phyloP scores from a whole-genome alignment of 257 asterid species.

The Primulina huaijiensis region DNA sequence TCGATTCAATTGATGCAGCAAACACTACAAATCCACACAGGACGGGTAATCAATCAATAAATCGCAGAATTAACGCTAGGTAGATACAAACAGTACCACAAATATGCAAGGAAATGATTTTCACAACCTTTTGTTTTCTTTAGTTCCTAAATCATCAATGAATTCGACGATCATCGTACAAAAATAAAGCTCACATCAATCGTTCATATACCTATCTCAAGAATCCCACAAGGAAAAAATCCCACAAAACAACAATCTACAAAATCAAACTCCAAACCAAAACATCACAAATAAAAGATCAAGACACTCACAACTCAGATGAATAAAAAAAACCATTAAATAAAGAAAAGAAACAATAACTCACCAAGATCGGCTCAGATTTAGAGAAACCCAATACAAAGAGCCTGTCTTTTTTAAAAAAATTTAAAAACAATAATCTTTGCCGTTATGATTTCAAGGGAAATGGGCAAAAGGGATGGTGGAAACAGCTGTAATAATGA shows the following conservation, averaged over 20 bases:
- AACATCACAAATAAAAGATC: conserved; percentile 12
- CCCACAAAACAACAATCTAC: conserved; percentile 12
- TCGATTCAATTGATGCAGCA: neutral
- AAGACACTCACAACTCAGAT: conserved; percentile 30
- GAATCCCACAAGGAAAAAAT: conserved; percentile 16
- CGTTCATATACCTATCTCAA: conserved; percentile 12
- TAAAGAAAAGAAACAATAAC: conserved; percentile 20
- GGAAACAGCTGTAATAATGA: conserved; percentile 31
- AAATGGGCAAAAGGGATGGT: conserved; percentile 34
- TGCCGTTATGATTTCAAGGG: conserved; percentile 22
- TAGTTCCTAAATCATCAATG: conserved; percentile 9
- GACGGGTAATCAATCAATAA: neutral
- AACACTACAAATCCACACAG: conserved; percentile 18
- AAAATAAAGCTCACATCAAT: conserved; percentile 19
- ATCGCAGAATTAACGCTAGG: conserved; percentile 21
- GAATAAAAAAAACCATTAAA: conserved; percentile 13
- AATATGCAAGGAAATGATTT: conserved; percentile 20
- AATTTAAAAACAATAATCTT: neutral
- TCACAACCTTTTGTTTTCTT: conserved; percentile 9
- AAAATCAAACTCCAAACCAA: conserved; percentile 25
- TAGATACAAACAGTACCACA: conserved; percentile 25
- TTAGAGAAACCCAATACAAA: conserved; percentile 22
- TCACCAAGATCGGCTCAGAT: conserved; percentile 38
- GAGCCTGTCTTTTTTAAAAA: neutral
- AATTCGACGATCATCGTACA: conserved; percentile 20